Conservation (phyloP, 2,329 filamentous ascomycete species). For the Amylocarpus encephaloides region DNA sequence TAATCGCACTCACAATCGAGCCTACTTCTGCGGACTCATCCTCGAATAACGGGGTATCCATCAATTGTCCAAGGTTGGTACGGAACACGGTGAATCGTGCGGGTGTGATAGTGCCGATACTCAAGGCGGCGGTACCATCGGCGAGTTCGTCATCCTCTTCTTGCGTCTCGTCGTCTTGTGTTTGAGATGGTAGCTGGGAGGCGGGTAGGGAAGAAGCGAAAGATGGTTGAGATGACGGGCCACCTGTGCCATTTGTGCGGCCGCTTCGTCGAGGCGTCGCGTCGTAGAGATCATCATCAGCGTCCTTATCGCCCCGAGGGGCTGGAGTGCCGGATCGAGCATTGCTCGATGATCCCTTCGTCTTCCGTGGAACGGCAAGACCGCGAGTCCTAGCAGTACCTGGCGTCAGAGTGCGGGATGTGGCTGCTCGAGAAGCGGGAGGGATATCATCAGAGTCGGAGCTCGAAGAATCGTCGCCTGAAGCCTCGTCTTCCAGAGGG, state of each 20-base stretch:
- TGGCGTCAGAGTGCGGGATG: constrained; percentile 31
- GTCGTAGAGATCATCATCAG: constrained; percentile 34
- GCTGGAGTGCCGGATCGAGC: constrained; percentile 28
- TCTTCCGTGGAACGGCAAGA: constrained; percentile 25
- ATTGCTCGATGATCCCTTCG: constrained; percentile 25
- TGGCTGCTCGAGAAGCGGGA: constrained; percentile 23
- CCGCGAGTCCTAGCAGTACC: constrained; percentile 31
- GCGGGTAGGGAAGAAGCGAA: constrained; percentile 36
- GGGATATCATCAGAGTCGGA: constrained; percentile 32
- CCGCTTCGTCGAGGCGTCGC: constrained; percentile 25
- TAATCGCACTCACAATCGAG: constrained; percentile 72
- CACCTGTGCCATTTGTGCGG: constrained; percentile 9
- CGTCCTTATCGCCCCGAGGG: constrained; percentile 42
- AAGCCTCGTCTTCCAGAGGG: constrained; percentile 50
- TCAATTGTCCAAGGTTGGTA: constrained; percentile 71
- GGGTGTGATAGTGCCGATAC: constrained; percentile 34
- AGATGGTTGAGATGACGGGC: constrained; percentile 31
- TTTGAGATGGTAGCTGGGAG: constrained; percentile 28
- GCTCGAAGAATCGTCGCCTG: constrained; percentile 55
- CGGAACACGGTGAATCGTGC: constrained; percentile 70
- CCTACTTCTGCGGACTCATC: constrained; percentile 76
- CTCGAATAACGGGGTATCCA: constrained; percentile 76
- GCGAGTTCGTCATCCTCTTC: constrained; percentile 27
- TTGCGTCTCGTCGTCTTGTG: constrained; percentile 22
- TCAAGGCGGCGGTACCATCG: constrained; percentile 24